Percentiles rank a stretch among this genome's conserved stretches.
Evolutionary conservation across 805 yeast genomes (phyloP).

Genomic region (Zygosaccharomyces bisporus): DNA sequence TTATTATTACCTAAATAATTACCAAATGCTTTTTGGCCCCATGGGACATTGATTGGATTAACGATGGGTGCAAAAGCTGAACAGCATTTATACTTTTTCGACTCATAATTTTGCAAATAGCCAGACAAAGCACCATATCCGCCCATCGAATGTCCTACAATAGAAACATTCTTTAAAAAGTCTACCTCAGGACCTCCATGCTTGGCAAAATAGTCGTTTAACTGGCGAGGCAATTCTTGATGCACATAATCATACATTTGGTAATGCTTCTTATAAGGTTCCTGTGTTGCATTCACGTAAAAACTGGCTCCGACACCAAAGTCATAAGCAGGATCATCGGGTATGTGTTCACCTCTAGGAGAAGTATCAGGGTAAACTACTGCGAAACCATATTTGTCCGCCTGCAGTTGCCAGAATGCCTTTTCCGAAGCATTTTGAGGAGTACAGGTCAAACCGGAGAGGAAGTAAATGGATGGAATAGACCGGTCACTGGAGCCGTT

Average conservation of each 20-base stretch:
- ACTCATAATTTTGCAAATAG: constrained; percentile 63
- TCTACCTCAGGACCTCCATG: constrained; percentile 49
- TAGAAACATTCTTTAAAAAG: constrained; percentile 53
- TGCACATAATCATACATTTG: constrained; percentile 83
- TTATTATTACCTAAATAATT: constrained; percentile 66
- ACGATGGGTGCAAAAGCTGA: constrained; percentile 89
- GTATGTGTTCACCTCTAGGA: constrained; percentile 78
- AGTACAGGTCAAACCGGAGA: constrained; percentile 89
- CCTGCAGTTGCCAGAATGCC: constrained; percentile 80
- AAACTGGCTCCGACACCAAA: constrained; percentile 96
- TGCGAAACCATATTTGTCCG: constrained; percentile 78
- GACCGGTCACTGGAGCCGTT: constrained; percentile 18
- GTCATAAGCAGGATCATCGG: constrained; percentile 81
- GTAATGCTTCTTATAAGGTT: constrained; percentile 69
- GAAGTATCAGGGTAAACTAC: constrained; percentile 95
- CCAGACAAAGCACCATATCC: constrained; percentile 86
- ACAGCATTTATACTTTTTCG: constrained; percentile 59
- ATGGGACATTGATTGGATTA: constrained; percentile 70
- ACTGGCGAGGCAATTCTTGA: constrained; percentile 58
- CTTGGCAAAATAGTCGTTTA: constrained; percentile 39
- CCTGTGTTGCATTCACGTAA: constrained; percentile 77
- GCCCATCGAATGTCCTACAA: constrained; percentile 99
- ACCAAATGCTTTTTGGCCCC: constrained; percentile 85
- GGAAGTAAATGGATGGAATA: constrained; percentile 72
- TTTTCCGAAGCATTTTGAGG: constrained; percentile 93